Conservation (phyloP, 2,329 filamentous ascomycete genomes). For the Colletotrichum simmondsii region DNA sequence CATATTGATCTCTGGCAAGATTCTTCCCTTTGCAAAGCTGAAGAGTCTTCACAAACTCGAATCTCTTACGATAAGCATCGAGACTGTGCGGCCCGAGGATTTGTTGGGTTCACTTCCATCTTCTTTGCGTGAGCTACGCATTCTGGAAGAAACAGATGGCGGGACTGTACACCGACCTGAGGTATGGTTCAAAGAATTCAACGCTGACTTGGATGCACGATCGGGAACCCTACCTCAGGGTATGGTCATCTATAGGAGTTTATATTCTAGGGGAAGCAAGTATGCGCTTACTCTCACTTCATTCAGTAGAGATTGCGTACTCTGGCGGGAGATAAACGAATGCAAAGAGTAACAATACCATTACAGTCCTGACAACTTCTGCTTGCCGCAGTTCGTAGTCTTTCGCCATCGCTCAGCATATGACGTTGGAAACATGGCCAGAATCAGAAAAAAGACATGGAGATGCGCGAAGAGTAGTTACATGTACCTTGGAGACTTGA, state of each 20-base stretch:
- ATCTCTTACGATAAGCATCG: conserved; percentile 16
- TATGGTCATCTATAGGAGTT: neutral
- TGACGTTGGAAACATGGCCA: too few relatives aligned
- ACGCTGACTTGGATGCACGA: neutral
- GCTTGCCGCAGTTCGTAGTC: too few relatives aligned
- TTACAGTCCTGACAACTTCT: too few relatives aligned
- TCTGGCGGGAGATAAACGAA: neutral
- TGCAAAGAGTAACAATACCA: too few relatives aligned
- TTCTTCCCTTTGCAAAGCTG: neutral
- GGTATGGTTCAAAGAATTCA: neutral
- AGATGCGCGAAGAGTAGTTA: too few relatives aligned
- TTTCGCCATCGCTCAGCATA: too few relatives aligned
- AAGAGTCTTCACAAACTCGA: conserved; percentile 5
- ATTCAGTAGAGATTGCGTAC: neutral
- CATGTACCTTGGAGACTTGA: too few relatives aligned
- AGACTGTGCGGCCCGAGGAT: neutral
- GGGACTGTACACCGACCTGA: neutral
- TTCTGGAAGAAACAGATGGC: neutral
- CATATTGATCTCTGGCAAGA: neutral
- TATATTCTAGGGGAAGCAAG: neutral
- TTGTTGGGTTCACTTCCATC: conserved; percentile 1
- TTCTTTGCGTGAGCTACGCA: neutral
- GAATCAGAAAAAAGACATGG: too few relatives aligned
- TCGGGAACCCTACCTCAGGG: too few relatives aligned
- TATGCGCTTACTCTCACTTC: neutral